A percentile compares a stretch with the other conserved stretches of the same genome.
Conservation (phyloP, 441 rosid species). For the Rhodomyrtus psidioides region DNA sequence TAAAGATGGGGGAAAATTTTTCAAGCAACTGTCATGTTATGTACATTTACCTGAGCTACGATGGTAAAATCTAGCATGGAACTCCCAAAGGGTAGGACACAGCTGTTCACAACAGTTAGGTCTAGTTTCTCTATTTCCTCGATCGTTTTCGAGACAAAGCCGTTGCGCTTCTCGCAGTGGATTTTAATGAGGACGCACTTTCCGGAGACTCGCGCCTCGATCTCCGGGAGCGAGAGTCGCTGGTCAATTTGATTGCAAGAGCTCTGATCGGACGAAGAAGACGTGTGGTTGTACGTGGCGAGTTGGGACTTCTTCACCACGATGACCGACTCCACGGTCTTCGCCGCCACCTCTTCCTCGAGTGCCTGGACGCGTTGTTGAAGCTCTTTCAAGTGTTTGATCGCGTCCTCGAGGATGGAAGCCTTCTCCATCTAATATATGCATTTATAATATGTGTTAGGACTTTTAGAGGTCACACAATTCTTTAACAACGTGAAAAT, state of each 20-base stretch:
- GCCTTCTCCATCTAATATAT: neutral
- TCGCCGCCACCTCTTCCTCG: neutral
- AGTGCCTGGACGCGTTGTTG: neutral
- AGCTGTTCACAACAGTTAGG: neutral
- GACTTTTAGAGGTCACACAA: neutral
- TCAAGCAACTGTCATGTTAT: neutral
- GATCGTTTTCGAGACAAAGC: neutral
- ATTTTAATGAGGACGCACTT: neutral
- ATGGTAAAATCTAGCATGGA: neutral
- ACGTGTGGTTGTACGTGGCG: neutral
- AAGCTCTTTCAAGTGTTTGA: neutral
- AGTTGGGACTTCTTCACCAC: neutral
- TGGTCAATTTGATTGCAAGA: neutral
- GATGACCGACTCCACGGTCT: neutral
- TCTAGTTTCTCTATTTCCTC: neutral
- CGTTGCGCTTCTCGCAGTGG: neutral
- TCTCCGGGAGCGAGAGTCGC: neutral
- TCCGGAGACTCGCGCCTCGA: neutral
- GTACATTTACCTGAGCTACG: neutral
- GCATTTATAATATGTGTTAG: neutral
- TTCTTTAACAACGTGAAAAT: neutral
- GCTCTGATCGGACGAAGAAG: neutral
- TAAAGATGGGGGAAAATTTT: accelerated
- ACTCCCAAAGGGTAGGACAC: neutral
- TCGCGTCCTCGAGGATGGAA: neutral